A percentile compares a stretch with the other conserved stretches of the same genome.
phyloP scores from a whole-genome alignment of 345 rosid species.

The Trapa incisa region DNA sequence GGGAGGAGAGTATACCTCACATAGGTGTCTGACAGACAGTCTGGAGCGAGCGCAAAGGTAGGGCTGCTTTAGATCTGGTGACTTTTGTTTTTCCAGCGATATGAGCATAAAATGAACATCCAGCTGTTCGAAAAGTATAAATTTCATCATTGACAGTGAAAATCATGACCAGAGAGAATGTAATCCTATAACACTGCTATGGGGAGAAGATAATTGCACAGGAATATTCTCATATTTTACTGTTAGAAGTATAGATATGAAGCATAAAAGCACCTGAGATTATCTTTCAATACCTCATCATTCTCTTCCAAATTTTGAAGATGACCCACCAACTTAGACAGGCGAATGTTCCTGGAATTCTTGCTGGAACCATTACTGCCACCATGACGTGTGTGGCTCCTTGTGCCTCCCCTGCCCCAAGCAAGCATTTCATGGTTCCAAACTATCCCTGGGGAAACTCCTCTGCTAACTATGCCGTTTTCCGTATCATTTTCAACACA shows the following conservation, averaged over 20 bases:
- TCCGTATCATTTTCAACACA: constrained; percentile 43
- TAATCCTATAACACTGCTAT: neutral
- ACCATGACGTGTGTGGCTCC: constrained; percentile 82
- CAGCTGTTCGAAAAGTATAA: constrained; percentile 28
- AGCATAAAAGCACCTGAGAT: neutral
- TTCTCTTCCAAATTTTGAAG: constrained; percentile 53
- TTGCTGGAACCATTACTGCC: constrained; percentile 38
- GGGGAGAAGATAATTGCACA: neutral
- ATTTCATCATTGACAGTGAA: neutral
- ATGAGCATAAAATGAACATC: constrained; percentile 71
- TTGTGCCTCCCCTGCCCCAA: constrained; percentile 88
- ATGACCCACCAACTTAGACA: constrained; percentile 59
- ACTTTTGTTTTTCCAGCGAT: constrained; percentile 43
- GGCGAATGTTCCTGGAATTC: constrained; percentile 47
- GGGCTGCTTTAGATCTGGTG: constrained; percentile 56
- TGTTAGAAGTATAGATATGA: neutral
- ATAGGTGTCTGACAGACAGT: constrained; percentile 54
- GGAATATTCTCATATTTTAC: constrained; percentile 7
- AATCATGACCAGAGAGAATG: neutral
- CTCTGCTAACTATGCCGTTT: constrained; percentile 40
- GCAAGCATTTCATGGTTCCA: constrained; percentile 67
- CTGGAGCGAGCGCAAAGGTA: constrained; percentile 66
- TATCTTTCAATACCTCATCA: constrained; percentile 41
- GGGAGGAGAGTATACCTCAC: constrained; percentile 51
- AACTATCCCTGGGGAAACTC: constrained; percentile 60